These are phyloP conservation scores for Pleodorina starrii DNA, from an alignment of 139 green algal species.

Conservation along the genomic window DNA sequence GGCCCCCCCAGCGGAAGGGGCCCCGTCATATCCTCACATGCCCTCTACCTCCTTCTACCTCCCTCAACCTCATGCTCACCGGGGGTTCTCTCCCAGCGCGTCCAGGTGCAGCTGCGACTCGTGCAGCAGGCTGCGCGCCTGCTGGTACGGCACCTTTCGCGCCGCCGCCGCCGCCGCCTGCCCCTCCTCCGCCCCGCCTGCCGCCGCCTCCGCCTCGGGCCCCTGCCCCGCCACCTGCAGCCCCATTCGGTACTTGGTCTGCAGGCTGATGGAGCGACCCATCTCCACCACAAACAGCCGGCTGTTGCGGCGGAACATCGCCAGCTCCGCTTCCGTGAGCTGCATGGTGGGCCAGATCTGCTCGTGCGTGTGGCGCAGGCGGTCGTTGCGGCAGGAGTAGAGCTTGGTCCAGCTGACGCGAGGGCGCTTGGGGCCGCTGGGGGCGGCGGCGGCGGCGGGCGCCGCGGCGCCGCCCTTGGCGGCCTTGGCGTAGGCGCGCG, in stretches of 20 bases:
- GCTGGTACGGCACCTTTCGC: constrained; percentile 48
- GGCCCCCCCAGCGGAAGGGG: background rate
- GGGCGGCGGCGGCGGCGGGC: background rate
- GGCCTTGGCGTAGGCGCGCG: constrained; percentile 8
- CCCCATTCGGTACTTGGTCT: constrained; percentile 56
- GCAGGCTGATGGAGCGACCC: constrained; percentile 39
- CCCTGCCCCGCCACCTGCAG: background rate
- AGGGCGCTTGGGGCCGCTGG: constrained; percentile 8
- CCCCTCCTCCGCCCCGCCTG: background rate
- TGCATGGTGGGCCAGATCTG: constrained; percentile 65
- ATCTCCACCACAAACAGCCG: constrained; percentile 57
- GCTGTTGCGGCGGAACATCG: constrained; percentile 59
- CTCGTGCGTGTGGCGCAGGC: constrained; percentile 53
- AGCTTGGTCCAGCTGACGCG: constrained; percentile 47
- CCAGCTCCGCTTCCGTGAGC: constrained; percentile 52
- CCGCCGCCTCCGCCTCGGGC: background rate
- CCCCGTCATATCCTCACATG: too few species aligned
- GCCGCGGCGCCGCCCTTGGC: constrained; percentile 21
- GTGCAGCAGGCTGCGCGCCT: constrained; percentile 52
- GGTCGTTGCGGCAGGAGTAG: constrained; percentile 57
- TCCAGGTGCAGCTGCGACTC: constrained; percentile 65
- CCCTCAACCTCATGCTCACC: constrained; percentile 30
- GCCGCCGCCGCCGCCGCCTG: background rate
- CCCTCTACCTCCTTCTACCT: too few species aligned
- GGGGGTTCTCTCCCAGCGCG: constrained; percentile 58